phyloP scores from a whole-genome alignment of 495 filamentous ascomycete species.

The Achaetomiella virescens region DNA sequence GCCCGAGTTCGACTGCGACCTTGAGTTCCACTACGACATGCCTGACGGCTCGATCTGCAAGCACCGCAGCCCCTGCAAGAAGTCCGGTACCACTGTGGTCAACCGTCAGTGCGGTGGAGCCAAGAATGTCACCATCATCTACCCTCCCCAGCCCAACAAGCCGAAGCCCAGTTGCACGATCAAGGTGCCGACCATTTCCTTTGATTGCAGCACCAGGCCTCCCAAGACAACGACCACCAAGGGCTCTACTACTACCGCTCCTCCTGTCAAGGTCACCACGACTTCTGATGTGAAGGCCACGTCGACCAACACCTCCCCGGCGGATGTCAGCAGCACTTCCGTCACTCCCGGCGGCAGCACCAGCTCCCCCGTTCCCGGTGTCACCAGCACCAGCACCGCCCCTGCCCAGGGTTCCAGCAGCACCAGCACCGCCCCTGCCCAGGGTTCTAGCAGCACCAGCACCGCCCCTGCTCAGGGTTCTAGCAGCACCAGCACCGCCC shows the following conservation, averaged over 20 bases:
- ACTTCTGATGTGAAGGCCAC: conserved; percentile 4
- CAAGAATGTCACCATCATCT: conserved; percentile 66
- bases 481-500: background rate
- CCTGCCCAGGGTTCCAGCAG: background rate
- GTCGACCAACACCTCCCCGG: conserved; percentile 1
- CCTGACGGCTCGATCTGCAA: conserved; percentile 72
- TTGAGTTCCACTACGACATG: conserved; percentile 82
- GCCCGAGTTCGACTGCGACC: conserved; percentile 63
- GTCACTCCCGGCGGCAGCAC: conserved; percentile 11
- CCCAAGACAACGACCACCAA: conserved; percentile 26
- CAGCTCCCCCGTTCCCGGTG: conserved; percentile 3
- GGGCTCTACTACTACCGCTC: conserved; percentile 16
- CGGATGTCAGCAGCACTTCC: no score
- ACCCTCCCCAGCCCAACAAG: conserved; percentile 51
- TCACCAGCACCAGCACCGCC: conserved; percentile 5
- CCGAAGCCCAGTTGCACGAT: conserved; percentile 56
- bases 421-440: conserved; percentile 8
- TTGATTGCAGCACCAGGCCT: conserved; percentile 59
- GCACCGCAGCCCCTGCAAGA: conserved; percentile 58
- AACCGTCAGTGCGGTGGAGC: conserved; percentile 93
- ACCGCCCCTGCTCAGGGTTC: conserved; percentile 5
- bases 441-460: conserved; percentile 5
- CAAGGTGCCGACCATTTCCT: conserved; percentile 69
- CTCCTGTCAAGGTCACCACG: conserved; percentile 15
- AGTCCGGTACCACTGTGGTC: conserved; percentile 57